Percentiles rank a stretch among this genome's conserved stretches.
phyloP scores from a whole-genome alignment of 805 yeast genomes.

The Tetrapisispora fleetii region DNA sequence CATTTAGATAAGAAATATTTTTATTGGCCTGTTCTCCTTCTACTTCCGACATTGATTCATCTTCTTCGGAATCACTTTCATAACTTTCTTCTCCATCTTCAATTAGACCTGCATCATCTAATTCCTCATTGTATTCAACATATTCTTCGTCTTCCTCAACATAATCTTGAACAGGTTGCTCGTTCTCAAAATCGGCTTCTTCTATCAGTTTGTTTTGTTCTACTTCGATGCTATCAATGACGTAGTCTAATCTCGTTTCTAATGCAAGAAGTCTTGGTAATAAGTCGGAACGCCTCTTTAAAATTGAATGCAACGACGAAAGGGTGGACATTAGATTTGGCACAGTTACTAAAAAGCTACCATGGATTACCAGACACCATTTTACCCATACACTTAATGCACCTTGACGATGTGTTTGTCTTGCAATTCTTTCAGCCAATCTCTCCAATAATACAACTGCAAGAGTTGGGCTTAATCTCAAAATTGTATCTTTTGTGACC shows the following conservation, averaged over 20 bases:
- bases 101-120: conserved; percentile 38
- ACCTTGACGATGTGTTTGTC: conserved; percentile 44
- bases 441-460: conserved; percentile 49
- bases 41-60: conserved; percentile 14
- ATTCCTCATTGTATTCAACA: conserved; percentile 65
- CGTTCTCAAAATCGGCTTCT: conserved; percentile 31
- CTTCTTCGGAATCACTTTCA: conserved; percentile 29
- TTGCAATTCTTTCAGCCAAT: conserved; percentile 50
- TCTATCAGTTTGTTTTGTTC: conserved; percentile 29
- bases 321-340: conserved; percentile 46
- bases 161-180: conserved; percentile 16
- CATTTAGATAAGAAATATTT: conserved; percentile 6
- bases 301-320: conserved; percentile 52
- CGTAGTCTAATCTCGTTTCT: conserved; percentile 72
- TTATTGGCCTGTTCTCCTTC: conserved; percentile 3
- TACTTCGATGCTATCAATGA: conserved; percentile 53
- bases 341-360: conserved; percentile 46
- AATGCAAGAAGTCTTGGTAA: conserved; percentile 67
- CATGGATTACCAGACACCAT: conserved; percentile 76
- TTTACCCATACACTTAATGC: conserved; percentile 67
- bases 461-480: conserved; percentile 43
- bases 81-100: conserved; percentile 39
- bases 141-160: conserved; percentile 41
- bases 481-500: conserved; percentile 45
- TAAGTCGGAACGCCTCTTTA: conserved; percentile 54